Conservation (phyloP, 2,329 filamentous ascomycete species). For the Nemania sp. region DNA sequence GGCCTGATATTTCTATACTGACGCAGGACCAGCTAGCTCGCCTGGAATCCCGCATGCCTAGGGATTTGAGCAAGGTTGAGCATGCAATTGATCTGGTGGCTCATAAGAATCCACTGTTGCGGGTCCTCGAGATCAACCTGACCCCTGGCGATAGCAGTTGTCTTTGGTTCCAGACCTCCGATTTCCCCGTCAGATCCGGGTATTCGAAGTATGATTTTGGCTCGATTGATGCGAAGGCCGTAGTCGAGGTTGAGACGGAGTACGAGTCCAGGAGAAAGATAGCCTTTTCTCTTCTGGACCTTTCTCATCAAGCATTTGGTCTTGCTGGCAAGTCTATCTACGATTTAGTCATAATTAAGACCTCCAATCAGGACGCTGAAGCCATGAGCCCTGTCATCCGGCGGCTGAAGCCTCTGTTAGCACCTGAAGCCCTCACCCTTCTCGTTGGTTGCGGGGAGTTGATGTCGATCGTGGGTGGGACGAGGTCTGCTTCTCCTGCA, state of each 20-base stretch:
- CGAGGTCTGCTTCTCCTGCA: no score
- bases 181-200: neutral
- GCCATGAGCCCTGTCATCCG: no score
- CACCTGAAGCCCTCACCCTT: no score
- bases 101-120: slow-evolving; percentile 44
- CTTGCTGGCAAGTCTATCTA: neutral
- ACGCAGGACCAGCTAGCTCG: slow-evolving; percentile 6
- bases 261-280: neutral
- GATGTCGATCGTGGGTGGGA: no score
- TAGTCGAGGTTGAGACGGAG: slow-evolving; percentile 4
- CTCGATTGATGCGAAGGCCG: slow-evolving; percentile 1
- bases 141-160: slow-evolving; percentile 28
- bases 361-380: neutral
- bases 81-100: slow-evolving; percentile 40
- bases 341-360: neutral
- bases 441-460: no score
- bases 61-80: neutral
- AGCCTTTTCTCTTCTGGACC: neutral
- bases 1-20: slow-evolving; percentile 30
- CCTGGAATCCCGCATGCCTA: neutral
- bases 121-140: slow-evolving; percentile 41
- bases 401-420: no score
- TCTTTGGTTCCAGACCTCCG: slow-evolving; percentile 32
- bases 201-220: slow-evolving; percentile 19
- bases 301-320: no score